Base-by-base conservation (phyloP, 2,329 filamentous ascomycete species). In the Sarocladiaceae sp. region DNA sequence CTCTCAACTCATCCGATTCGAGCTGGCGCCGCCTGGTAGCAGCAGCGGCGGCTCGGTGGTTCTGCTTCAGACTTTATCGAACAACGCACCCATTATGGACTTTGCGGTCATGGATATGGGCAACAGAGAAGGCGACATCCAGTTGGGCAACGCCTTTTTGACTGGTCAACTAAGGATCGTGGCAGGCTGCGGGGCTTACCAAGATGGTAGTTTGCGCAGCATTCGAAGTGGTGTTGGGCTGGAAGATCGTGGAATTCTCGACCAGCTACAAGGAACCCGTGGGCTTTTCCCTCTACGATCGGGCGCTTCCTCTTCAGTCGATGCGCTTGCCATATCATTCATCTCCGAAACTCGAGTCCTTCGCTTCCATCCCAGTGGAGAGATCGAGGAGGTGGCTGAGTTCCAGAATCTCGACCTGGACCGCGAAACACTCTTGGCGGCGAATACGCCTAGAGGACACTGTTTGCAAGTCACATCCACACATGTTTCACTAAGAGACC, bases 31-130 rank as follows among this genome's bases (percentile, higher is more conserved):
- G 4, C 5, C 4, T 3, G 15, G 13, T 5, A 29, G 15, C 9
- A 18, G 12, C n/a, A 27, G n/a, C 7, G 37, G 37, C 19, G 37
- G 37, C 3, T 57, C 72, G 0, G 70, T 90, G 47, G 71, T 82
- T 39, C 63, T 90, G 4, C 62, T 93, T 9, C 88, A 95, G 58
- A 84, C 80, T 0, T 50, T 66, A 13, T 59, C 60, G 4, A 98
- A 95, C 57, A 88, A 97, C 54, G 89, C 86, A 0, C 93, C 93
- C 0, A 86, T 98, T 33, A 67, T 97, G 31, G 93, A 98, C 59
- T 96, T 98, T 54, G 83, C 86, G 1, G 80, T 98, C 13, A 95
- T 97, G 88, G 93, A 97, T 57, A 85, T 97, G 74, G 91, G 90
- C 1, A 90, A 88, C 53, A 76, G 88, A 45, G 83, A 87, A 48